Percentiles rank a stretch among this genome's conserved stretches.
phyloP scores from a whole-genome alignment of 2,329 filamentous ascomycete species.

The Fusarium metavorans region DNA sequence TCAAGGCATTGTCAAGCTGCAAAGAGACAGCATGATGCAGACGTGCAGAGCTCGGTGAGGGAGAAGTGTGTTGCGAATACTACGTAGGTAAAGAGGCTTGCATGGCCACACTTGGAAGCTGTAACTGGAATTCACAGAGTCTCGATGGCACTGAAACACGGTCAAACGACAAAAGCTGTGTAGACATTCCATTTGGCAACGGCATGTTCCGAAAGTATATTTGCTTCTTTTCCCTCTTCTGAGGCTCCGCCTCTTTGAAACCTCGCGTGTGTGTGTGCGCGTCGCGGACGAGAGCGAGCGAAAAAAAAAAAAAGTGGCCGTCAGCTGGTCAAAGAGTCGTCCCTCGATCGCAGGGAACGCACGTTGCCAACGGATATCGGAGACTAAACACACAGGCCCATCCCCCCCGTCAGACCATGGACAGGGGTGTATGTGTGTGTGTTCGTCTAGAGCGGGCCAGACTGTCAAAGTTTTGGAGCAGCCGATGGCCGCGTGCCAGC shows the following conservation, averaged over 20 bases:
- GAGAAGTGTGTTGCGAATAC: background rate
- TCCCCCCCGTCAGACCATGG: constrained; percentile 2
- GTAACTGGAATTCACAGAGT: background rate
- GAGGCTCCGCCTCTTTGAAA: background rate
- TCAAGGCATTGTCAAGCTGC: background rate
- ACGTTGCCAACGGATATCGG: constrained; percentile 29
- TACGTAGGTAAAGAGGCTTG: background rate
- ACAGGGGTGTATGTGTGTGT: constrained; percentile 3
- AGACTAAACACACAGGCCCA: background rate
- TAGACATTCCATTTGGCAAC: background rate
- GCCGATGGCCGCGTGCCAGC: constrained; percentile 32
- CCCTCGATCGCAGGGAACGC: constrained; percentile 31
- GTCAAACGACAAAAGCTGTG: background rate
- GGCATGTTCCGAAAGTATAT: background rate
- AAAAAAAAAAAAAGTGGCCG: background rate
- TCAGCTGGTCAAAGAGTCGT: background rate
- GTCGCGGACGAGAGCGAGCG: background rate
- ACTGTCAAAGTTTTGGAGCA: background rate
- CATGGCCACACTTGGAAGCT: background rate
- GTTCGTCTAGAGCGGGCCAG: constrained; percentile 1
- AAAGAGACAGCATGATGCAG: background rate
- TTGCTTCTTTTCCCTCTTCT: background rate
- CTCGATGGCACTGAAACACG: background rate
- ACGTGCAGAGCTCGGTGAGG: background rate
- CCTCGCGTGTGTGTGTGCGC: background rate